Evolutionary conservation across 2,329 filamentous ascomycete genomes (phyloP).

Genomic region (Cytospora paraplurivora): DNA sequence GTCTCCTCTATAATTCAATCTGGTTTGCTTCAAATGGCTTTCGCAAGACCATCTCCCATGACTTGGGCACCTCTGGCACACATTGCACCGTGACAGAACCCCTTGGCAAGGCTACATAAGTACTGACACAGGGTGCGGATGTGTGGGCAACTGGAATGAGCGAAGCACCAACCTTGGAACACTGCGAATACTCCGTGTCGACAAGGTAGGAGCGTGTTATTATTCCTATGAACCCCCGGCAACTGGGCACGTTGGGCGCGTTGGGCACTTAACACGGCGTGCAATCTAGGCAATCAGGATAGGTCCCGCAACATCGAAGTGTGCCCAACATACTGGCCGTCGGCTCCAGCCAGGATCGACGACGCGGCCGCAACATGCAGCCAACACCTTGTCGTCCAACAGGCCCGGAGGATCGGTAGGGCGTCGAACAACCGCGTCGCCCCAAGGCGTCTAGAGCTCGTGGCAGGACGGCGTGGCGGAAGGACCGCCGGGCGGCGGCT

Average conservation of each 20-base stretch:
- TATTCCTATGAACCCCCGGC: too few species aligned
- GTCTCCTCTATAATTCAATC: too few species aligned
- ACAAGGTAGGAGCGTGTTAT: too few species aligned
- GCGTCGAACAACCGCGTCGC: neutral
- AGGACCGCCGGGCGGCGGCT: neutral
- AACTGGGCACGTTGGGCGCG: neutral
- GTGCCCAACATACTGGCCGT: neutral
- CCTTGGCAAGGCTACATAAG: too few species aligned
- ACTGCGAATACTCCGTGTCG: too few species aligned
- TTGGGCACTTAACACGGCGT: neutral
- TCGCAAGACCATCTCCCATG: too few species aligned
- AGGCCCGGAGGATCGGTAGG: neutral
- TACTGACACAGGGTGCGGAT: too few species aligned
- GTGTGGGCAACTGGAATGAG: too few species aligned
- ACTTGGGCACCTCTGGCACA: too few species aligned
- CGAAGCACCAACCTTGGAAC: too few species aligned
- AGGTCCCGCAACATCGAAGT: neutral
- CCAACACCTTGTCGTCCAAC: neutral
- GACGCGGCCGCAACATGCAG: neutral
- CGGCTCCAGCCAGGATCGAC: neutral
- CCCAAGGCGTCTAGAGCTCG: neutral
- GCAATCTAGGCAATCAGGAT: neutral
- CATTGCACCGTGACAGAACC: too few species aligned
- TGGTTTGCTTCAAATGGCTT: too few species aligned
- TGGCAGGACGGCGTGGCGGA: neutral